phyloP scores from a whole-genome alignment of 192 early-diverging fungal species.

The Linderina pennispora region DNA sequence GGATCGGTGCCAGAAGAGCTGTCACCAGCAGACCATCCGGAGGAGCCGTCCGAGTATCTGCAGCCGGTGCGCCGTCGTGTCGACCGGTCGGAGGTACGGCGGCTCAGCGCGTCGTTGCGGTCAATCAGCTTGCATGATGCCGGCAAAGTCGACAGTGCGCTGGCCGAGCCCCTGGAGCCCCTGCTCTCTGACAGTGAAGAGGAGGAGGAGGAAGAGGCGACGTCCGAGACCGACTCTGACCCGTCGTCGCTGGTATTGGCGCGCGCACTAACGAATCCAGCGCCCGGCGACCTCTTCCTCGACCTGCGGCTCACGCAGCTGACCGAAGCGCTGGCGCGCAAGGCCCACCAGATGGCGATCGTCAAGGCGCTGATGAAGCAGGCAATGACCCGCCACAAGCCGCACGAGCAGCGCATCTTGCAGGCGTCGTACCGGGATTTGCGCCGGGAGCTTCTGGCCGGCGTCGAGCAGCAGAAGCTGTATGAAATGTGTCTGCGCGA shows the following conservation, averaged over 20 bases:
- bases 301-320: constrained; percentile 48
- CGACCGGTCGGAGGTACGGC: constrained; percentile 29
- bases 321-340: constrained; percentile 48
- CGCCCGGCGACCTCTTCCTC: constrained; percentile 66
- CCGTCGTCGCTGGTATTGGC: constrained; percentile 37
- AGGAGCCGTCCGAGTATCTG: no score
- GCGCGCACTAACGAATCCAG: constrained; percentile 51
- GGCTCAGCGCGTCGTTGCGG: constrained; percentile 41
- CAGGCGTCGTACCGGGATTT: constrained; percentile 52
- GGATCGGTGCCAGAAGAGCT: no score
- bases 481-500: constrained; percentile 55
- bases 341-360: constrained; percentile 60
- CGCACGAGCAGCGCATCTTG: constrained; percentile 60
- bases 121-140: constrained; percentile 27
- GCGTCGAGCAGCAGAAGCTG: constrained; percentile 56
- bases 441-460: constrained; percentile 51
- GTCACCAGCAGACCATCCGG: no score
- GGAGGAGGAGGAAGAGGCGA: background rate
- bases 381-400: constrained; percentile 46
- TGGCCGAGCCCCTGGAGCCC: background rate
- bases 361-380: constrained; percentile 59
- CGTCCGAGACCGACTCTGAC: constrained; percentile 16
- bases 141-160: background rate
- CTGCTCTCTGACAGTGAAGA: background rate
- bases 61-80: constrained; percentile 3